A percentile compares a stretch with the other conserved stretches of the same genome.
Conservation (phyloP, 495 filamentous ascomycete genomes). For the Haplographium delicatum region DNA sequence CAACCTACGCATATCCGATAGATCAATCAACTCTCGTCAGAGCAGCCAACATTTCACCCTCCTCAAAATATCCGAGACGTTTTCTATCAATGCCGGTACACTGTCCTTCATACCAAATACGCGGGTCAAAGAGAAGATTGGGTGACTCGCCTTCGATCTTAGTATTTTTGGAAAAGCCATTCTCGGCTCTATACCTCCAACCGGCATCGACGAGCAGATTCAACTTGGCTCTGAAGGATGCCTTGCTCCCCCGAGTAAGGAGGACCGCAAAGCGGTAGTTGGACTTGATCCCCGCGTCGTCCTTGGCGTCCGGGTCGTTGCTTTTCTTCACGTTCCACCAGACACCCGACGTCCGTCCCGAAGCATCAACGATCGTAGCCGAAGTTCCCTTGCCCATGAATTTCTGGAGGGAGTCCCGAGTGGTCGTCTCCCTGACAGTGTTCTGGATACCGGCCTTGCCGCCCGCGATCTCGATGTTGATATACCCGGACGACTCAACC, state of each 20-base stretch:
- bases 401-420: no score
- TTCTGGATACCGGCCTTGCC: no score
- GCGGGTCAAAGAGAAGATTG: neutral
- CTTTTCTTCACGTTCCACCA: constrained; percentile 6
- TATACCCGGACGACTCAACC: no score
- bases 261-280: constrained; percentile 3
- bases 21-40: no score
- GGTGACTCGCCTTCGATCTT: neutral
- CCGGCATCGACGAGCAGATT: neutral
- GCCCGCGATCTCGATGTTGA: no score
- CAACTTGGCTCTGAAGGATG: neutral
- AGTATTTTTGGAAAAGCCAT: neutral
- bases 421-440: no score
- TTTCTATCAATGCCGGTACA: constrained; percentile 1
- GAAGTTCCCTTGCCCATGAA: neutral
- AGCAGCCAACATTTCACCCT: no score
- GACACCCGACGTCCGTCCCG: neutral
- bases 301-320: constrained; percentile 1
- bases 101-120: neutral
- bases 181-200: neutral
- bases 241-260: neutral
- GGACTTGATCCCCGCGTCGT: constrained; percentile 2
- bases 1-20: no score
- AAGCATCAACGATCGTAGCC: neutral
- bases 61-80: neutral